Conservation (phyloP, 805 yeast species). For the Saccharomycopsis sp. region DNA sequence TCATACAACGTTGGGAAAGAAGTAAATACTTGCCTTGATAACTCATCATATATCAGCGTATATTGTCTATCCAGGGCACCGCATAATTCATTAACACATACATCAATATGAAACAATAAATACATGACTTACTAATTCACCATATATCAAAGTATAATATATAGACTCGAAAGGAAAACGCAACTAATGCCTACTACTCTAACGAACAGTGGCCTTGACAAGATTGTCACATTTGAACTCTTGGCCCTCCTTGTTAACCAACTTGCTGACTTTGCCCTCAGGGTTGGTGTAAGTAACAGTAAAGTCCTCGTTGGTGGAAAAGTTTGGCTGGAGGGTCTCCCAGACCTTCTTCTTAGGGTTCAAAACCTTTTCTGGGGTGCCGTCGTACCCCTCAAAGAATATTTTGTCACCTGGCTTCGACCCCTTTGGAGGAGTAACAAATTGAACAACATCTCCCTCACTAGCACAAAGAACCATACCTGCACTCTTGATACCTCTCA, state of each 20-base stretch:
- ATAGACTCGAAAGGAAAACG: background rate
- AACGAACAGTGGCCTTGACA: slow-evolving; percentile 75
- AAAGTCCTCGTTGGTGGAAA: slow-evolving; percentile 68
- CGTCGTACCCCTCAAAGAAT: slow-evolving; percentile 86
- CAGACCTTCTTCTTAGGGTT: slow-evolving; percentile 98
- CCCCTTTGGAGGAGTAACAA: slow-evolving; percentile 90
- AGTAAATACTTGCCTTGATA: too few relatives aligned
- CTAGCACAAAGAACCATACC: slow-evolving; percentile 98
- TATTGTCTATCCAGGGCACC: too few relatives aligned
- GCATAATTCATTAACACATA: too few relatives aligned
- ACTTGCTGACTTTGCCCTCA: slow-evolving; percentile 60
- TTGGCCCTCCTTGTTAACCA: slow-evolving; percentile 77
- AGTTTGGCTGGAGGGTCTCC: slow-evolving; percentile 91
- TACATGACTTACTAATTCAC: too few relatives aligned
- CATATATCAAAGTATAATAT: too few relatives aligned
- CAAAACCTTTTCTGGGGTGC: slow-evolving; percentile 82
- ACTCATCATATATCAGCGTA: too few relatives aligned
- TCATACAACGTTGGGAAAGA: too few relatives aligned
- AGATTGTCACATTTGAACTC: slow-evolving; percentile 66
- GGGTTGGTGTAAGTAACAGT: slow-evolving; percentile 75
- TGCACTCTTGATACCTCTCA: slow-evolving; percentile 93
- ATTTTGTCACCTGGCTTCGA: slow-evolving; percentile 94
- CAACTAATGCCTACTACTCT: slow-evolving; percentile 22
- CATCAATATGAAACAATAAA: too few relatives aligned
- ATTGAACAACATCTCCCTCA: slow-evolving; percentile 67